phyloP scores from a whole-genome alignment of 1,284 basidiomycete genomes.

The Leccinum subspadiceum region DNA sequence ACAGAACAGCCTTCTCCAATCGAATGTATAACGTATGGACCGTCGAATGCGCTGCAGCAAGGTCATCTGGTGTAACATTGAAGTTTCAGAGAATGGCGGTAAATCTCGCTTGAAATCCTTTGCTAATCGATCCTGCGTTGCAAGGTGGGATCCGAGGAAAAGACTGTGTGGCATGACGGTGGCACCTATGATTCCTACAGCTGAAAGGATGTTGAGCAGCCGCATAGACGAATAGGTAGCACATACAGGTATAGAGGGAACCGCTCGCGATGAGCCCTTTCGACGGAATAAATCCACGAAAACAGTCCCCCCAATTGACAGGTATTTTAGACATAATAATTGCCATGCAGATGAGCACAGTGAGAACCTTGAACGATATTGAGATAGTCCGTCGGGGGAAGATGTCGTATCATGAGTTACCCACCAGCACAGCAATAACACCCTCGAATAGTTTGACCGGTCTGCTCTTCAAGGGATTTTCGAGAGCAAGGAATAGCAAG shows the following conservation, averaged over 20 bases:
- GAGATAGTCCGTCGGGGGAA: background rate
- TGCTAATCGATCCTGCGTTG: constrained; percentile 72
- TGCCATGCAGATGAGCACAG: constrained; percentile 80
- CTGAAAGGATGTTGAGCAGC: constrained; percentile 38
- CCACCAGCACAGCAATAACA: constrained; percentile 59
- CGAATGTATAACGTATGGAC: constrained; percentile 10
- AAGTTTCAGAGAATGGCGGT: constrained; percentile 6
- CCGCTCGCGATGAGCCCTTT: constrained; percentile 59
- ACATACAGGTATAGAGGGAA: constrained; percentile 77
- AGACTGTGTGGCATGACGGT: constrained; percentile 92
- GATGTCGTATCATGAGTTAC: constrained; percentile 13
- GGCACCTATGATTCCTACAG: constrained; percentile 80
- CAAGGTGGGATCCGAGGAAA: constrained; percentile 84
- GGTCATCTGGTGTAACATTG: background rate
- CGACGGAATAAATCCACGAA: constrained; percentile 85
- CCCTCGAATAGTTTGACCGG: constrained; percentile 62
- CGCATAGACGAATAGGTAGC: background rate
- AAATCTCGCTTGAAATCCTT: constrained; percentile 14
- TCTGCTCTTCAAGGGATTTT: constrained; percentile 42
- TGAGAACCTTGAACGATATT: constrained; percentile 56
- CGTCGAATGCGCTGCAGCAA: constrained; percentile 7
- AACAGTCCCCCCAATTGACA: constrained; percentile 77
- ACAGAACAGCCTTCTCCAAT: constrained; percentile 22
- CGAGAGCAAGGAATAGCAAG: constrained; percentile 55
- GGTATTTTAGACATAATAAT: constrained; percentile 75